Conservation (phyloP, 1,284 basidiomycete genomes). For the Xanthoconium separans region DNA sequence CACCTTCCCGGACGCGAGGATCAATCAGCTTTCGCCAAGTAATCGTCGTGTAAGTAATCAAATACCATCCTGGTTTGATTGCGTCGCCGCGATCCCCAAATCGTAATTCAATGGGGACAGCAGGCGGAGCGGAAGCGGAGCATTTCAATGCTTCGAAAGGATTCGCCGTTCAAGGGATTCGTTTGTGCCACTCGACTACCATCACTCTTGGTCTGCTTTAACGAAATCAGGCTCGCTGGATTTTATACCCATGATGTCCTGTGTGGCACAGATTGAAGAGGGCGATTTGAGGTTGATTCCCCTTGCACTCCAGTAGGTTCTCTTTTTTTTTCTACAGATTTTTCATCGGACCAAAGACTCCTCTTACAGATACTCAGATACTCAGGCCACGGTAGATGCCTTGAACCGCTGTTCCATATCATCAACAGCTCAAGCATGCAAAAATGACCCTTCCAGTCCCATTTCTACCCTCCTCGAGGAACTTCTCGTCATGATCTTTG, state of each 20-base stretch:
- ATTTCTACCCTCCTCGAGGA: constrained; percentile 18
- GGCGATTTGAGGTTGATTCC: not conserved
- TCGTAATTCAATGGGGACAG: no score
- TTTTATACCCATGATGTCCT: not conserved
- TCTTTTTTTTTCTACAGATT: not conserved
- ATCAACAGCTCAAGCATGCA: not conserved
- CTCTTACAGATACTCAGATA: not conserved
- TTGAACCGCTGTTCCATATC: not conserved
- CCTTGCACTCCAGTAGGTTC: constrained; percentile 1
- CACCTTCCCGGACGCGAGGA: no score
- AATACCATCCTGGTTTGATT: no score
- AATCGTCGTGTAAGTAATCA: no score
- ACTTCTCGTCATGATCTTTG: constrained; percentile 21
- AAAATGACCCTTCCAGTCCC: constrained; percentile 5
- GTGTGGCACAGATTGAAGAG: not conserved
- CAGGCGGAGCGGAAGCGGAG: no score
- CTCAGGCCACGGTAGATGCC: not conserved
- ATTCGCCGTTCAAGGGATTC: no score
- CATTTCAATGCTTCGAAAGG: no score
- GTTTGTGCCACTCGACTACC: no score
- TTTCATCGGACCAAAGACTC: not conserved
- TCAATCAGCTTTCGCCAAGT: no score
- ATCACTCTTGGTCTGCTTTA: no score
- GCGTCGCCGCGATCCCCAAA: no score
- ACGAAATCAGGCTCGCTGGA: not conserved